Conservation (phyloP, 2,329 filamentous ascomycete species). For the Trichophyton benhamiae region DNA sequence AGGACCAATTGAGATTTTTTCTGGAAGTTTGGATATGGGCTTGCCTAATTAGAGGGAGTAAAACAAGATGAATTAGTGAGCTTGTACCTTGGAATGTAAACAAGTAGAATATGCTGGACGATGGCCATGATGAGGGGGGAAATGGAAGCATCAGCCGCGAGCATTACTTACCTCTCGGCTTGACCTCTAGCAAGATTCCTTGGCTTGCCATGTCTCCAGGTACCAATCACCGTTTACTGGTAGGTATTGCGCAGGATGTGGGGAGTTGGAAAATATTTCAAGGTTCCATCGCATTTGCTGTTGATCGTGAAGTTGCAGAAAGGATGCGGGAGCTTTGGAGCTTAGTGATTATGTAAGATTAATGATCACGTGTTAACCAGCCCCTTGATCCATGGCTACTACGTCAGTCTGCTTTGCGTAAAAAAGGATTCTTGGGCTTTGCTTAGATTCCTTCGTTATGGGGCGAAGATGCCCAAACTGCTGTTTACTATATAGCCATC, state of each 20-base stretch:
- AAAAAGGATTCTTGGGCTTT: no score
- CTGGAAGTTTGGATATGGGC: conserved; percentile 49
- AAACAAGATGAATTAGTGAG: not conserved
- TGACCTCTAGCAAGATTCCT: conserved; percentile 9
- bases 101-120: not conserved
- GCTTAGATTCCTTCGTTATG: no score
- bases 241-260: not conserved
- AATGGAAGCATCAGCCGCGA: not conserved
- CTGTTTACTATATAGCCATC: not conserved
- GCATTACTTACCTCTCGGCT: conserved; percentile 11
- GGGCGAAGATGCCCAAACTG: no score
- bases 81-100: not conserved
- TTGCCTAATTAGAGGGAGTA: conserved; percentile 37
- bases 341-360: not conserved
- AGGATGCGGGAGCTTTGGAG: not conserved
- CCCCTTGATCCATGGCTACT: no score
- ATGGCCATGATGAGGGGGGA: not conserved
- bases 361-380: not conserved
- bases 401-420: no score
- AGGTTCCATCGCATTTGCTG: not conserved
- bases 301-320: not conserved
- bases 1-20: conserved; percentile 40
- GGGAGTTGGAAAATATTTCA: not conserved
- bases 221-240: not conserved
- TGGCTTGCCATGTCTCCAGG: not conserved